phyloP scores from a whole-genome alignment of 116 monocot genomes.

The Zostera marina region DNA sequence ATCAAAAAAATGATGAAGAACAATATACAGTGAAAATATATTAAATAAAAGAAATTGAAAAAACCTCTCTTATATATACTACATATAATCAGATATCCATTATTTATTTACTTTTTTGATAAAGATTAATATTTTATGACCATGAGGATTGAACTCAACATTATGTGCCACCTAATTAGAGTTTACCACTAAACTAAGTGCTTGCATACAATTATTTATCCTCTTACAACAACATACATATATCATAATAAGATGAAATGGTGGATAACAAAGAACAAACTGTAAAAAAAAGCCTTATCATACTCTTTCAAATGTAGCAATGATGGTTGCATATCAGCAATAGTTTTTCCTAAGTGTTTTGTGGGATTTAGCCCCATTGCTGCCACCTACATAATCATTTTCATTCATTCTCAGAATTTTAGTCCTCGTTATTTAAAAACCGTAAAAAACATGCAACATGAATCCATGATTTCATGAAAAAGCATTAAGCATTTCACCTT shows the following conservation, averaged over 20 bases:
- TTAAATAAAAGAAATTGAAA: not conserved
- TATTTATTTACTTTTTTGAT: not conserved
- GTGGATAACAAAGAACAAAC: not conserved
- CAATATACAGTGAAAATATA: not conserved
- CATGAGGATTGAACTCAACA: too few relatives aligned
- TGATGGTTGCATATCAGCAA: slow-evolving; percentile 34
- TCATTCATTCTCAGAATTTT: not conserved
- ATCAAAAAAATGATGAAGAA: slow-evolving; percentile 1
- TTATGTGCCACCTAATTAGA: too few relatives aligned
- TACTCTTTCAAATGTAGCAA: slow-evolving; percentile 85
- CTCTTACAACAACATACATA: too few relatives aligned
- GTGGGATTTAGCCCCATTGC: slow-evolving; percentile 71
- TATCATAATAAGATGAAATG: not conserved
- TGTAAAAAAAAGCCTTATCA: slow-evolving; percentile 3
- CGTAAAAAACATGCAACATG: too few relatives aligned
- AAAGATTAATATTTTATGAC: too few relatives aligned
- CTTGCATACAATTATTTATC: too few relatives aligned
- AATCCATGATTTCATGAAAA: not conserved
- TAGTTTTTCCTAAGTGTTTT: slow-evolving; percentile 69
- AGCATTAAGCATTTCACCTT: slow-evolving; percentile 36
- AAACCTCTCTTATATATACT: not conserved
- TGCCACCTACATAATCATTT: slow-evolving; percentile 45
- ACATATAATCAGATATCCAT: not conserved
- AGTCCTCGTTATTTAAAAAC: too few relatives aligned
- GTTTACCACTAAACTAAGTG: too few relatives aligned